Base-by-base conservation (phyloP, 1,284 basidiomycete genomes). In the Ganoderma lucidum region DNA sequence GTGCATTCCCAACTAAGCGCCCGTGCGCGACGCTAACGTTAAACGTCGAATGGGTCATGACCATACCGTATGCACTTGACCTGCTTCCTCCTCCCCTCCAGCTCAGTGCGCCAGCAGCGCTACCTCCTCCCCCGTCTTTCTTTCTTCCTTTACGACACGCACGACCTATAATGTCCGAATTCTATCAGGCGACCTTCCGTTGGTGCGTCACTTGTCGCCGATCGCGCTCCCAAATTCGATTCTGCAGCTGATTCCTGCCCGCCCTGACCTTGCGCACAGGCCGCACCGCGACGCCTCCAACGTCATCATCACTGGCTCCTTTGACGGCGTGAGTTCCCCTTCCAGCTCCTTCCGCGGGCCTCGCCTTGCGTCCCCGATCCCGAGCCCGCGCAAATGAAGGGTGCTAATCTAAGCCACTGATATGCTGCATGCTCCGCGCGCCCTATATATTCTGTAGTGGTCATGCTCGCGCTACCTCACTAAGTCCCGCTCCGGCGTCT, bases 221-320 rank as follows among this genome's bases (percentile, higher is more conserved):
- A 61, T 55, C 53, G 48, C 56, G 56, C 55, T 14, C 63, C 48
- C 19, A 48, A n/a, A 51, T 3, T 48, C 35, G 51, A 15, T 55
- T 62, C n/a, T 48, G n/a, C 39, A 41, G 39, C 39, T 41, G 39
- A 41, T 41, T 41, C 39, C 19, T 53, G 37, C 44, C n/a, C 30
- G 60, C 61, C 23, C 35, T 35, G 35, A 3, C 35, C 28, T 32
- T 28, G 5, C 15, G 67, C 65, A 35, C 48, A 68, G 90, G 90
- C 91, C 92, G 37, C 83, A 87, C 71, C 70, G 82, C 42, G 84
- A 85, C 68, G 87, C 91, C 63, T 82, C 79, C 62, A 80, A 83
- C 67, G 92, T 93, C 68, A 86, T 93, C 73, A 86, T 92, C 69
- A 93, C 92, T 23, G 93, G 93, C 63, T 86, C 89, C 42, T 94